Conservation (phyloP, 768 basidiomycete genomes). For the Crassisporium funariophilum region DNA sequence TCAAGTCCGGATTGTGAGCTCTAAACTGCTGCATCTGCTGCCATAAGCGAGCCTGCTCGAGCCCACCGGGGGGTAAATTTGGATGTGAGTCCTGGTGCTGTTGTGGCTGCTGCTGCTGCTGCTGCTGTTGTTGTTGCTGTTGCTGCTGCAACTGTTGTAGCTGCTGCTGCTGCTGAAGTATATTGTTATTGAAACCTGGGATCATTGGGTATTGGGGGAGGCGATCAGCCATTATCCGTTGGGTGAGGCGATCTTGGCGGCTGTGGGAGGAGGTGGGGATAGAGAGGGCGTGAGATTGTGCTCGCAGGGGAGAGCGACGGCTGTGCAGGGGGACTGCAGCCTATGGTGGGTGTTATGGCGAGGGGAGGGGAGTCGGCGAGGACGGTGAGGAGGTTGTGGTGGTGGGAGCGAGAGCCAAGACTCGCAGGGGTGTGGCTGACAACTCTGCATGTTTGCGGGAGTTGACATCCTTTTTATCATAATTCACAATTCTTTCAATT, state of each 20-base stretch:
- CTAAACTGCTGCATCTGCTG: conserved; percentile 36
- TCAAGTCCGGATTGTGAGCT: conserved; percentile 21
- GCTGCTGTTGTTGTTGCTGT: conserved; percentile 39
- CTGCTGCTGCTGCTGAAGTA: conserved; percentile 50
- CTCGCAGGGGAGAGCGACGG: conserved; percentile 27
- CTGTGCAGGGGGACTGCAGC: no score
- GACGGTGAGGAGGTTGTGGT: conserved; percentile 39
- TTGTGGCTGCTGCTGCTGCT: conserved; percentile 44
- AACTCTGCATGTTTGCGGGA: conserved; percentile 45
- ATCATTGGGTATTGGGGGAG: conserved; percentile 57
- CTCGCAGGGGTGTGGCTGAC: conserved; percentile 50
- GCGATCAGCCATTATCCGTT: conserved; percentile 64
- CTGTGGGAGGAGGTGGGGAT: conserved; percentile 25
- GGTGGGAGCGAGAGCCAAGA: conserved; percentile 62
- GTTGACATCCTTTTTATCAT: conserved; percentile 34
- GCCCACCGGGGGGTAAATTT: conserved; percentile 44
- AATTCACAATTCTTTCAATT: conserved; percentile 11
- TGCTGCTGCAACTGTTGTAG: conserved; percentile 44
- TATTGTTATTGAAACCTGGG: conserved; percentile 46
- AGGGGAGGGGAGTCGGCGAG: conserved; percentile 27
- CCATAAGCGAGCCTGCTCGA: conserved; percentile 60
- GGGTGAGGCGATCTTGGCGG: conserved; percentile 7
- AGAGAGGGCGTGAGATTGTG: conserved; percentile 31
- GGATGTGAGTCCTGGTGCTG: conserved; percentile 46
- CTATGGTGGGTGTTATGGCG: conserved; percentile 24